Evolutionary conservation across 805 yeast species (phyloP).

Genomic region (Candida sakaeoensis): DNA sequence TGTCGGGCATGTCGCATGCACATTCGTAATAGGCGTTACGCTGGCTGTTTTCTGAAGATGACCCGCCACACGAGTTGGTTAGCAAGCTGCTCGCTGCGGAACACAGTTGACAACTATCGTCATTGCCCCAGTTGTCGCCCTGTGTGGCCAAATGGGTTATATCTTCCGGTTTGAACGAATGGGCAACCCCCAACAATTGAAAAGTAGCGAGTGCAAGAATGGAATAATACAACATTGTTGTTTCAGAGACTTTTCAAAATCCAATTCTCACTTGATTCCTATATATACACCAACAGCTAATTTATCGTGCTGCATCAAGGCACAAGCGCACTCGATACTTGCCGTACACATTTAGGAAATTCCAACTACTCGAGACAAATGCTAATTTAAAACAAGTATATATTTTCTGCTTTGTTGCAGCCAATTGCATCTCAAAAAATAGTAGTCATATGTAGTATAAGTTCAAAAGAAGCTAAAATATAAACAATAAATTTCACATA

Average conservation of each 20-base stretch:
- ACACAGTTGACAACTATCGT: constrained; percentile 1
- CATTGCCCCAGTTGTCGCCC: neutral
- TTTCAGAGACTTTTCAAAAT: neutral
- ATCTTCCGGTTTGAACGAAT: neutral
- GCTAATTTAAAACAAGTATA: constrained; percentile 1
- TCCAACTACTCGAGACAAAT: neutral
- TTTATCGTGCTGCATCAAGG: neutral
- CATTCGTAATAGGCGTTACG: neutral
- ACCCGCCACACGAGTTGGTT: neutral
- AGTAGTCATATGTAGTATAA: constrained; percentile 2
- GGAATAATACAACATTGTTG: constrained; percentile 1
- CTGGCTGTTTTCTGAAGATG: neutral
- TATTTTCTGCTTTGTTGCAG: constrained; percentile 1
- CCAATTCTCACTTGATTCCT: neutral
- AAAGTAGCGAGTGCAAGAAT: constrained; percentile 5
- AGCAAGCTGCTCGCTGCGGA: neutral
- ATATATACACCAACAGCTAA: neutral
- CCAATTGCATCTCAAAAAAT: constrained; percentile 1
- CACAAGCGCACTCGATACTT: neutral
- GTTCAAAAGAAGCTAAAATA: neutral
- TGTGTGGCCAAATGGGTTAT: neutral
- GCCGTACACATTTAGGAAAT: neutral
- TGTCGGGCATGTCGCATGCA: constrained; percentile 1
- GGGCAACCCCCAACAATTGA: neutral
- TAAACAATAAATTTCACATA: neutral